phyloP scores from a whole-genome alignment of 805 yeast genomes.

The Candida pseudoglaebosa region DNA sequence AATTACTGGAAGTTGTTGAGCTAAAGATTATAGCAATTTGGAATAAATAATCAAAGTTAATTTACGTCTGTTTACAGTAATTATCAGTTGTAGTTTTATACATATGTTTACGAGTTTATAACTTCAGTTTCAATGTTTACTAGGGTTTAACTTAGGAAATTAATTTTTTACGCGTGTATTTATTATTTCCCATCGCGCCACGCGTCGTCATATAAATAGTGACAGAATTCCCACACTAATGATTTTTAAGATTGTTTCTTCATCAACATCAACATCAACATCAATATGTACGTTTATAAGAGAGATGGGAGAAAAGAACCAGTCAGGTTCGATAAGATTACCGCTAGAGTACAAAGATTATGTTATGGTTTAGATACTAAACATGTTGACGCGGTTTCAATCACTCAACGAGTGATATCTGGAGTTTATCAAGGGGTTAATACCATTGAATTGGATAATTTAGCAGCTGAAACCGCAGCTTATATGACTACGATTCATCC shows the following conservation, averaged over 20 bases:
- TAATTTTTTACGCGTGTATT: too few relatives aligned
- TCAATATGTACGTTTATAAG: constrained; percentile 80
- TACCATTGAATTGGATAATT: constrained; percentile 66
- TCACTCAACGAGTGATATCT: constrained; percentile 90
- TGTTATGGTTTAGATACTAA: constrained; percentile 90
- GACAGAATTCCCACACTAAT: neutral
- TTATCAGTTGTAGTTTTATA: too few relatives aligned
- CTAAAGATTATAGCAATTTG: too few relatives aligned
- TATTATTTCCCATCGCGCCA: constrained; percentile 1
- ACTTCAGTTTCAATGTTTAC: neutral
- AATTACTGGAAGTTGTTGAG: too few relatives aligned
- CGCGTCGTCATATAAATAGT: neutral
- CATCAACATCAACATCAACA: too few relatives aligned
- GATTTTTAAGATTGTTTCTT: constrained; percentile 1
- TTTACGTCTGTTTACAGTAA: too few relatives aligned
- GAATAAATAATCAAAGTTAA: too few relatives aligned
- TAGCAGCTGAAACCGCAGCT: constrained; percentile 96
- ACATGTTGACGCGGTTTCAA: constrained; percentile 92
- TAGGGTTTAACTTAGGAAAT: too few relatives aligned
- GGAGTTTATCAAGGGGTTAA: constrained; percentile 98
- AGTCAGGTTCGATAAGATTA: constrained; percentile 93
- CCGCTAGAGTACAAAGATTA: constrained; percentile 84
- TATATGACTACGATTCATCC: constrained; percentile 97
- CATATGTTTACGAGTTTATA: too few relatives aligned
- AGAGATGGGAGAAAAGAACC: constrained; percentile 95